Evolutionary conservation across 148 eudicot species (phyloP), one percentile per base, ranked within the genome.

Genomic region (Rhododendron kiyosumense): DNA sequence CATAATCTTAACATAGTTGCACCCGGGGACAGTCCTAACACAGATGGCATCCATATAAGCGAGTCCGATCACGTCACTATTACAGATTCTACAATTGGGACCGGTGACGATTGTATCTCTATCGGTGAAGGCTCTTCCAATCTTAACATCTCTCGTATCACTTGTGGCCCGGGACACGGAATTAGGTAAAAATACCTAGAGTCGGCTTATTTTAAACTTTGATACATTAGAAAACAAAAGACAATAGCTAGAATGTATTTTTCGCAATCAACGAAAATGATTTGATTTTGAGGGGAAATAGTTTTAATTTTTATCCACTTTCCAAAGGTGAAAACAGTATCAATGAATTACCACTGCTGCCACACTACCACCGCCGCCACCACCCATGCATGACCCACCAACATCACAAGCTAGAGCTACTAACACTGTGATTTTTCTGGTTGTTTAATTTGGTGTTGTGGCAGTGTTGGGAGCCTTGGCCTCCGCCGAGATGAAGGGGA

Each of bases 121-220:
- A 22, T 94, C 2, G 93, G 95, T 3, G 91, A 91, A 6, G 96
- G 95, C 30, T 85, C 87, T 22, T 74, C 63, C 5, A 81, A 89
- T 36, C 59, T 94, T 32, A 18, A 63, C 2, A 48, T 93, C 63
- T 41, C 87, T 0, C 71, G 82, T 4, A 51, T 95, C 74, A 78
- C 83, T 32, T 95, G 98, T 78, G 93, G 90, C 13, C 90, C 93
- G 0, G 95, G 98, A 69, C 94, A 88, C 30, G 98, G 98, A 30
- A 88, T 94, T 51, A 92, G 94, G 97, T 93, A 54, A 54, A 84
- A 34, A 49, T 71, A 22, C 7, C 57, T 32, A 3, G 22, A 71
- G 2, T 30, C 6, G 3, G 15, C 14, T 9, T n/a, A 30, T 30
- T 17, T 17, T 73, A 0, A 73, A 73, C 15, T 28, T 71, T 12